These are phyloP conservation scores for Tricholoma flavovirens DNA, from an alignment of 768 basidiomycete species.

Conservation along the genomic window DNA sequence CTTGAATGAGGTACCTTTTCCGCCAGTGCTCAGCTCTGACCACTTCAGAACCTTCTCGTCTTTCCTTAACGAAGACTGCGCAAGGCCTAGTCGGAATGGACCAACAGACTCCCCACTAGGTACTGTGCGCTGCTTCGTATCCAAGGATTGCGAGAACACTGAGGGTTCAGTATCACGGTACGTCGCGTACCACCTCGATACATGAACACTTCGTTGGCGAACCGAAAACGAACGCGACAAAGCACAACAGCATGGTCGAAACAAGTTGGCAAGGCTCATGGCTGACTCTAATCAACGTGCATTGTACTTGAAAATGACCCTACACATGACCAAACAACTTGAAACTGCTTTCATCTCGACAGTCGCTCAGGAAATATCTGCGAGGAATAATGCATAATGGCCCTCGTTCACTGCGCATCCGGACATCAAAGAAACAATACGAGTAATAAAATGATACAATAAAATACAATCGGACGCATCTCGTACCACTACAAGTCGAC, in stretches of 20 bases:
- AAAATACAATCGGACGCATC: constrained; percentile 1
- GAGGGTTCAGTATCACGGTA: constrained; percentile 41
- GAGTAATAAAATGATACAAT: constrained; percentile 3
- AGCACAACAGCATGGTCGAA: constrained; percentile 8
- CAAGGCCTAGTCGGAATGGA: constrained; percentile 71
- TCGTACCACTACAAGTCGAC: not conserved
- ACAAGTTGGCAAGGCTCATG: constrained; percentile 16
- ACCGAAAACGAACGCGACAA: constrained; percentile 5
- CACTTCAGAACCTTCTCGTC: constrained; percentile 63
- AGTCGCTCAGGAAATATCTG: not conserved
- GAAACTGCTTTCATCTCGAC: not conserved
- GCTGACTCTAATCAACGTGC: not conserved
- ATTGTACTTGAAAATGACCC: too few species aligned
- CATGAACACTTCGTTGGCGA: constrained; percentile 2
- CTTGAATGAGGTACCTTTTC: constrained; percentile 57
- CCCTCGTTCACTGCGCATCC: not conserved
- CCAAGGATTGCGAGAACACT: constrained; percentile 58
- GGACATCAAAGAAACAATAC: constrained; percentile 2
- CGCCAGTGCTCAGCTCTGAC: constrained; percentile 70
- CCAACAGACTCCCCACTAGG: constrained; percentile 59
- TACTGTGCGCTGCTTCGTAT: constrained; percentile 44
- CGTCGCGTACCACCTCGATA: constrained; percentile 38
- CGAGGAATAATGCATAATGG: not conserved
- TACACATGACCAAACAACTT: constrained; percentile 14
- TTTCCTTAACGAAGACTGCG: constrained; percentile 46